Base-by-base conservation (phyloP, 2,329 filamentous ascomycete genomes). In the Dactylellina drechsleri region DNA sequence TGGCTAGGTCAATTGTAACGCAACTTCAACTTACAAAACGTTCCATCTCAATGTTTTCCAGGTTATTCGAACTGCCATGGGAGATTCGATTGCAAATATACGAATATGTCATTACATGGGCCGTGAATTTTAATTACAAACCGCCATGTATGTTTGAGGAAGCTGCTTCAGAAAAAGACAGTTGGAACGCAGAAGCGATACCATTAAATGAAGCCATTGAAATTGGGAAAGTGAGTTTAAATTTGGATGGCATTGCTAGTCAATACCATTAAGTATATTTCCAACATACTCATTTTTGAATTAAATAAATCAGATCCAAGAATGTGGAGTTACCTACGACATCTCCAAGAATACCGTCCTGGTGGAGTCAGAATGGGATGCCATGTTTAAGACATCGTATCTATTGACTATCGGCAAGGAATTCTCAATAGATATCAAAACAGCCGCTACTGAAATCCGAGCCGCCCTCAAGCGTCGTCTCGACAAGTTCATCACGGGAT, bases 1-100 rank as follows among this genome's bases (percentile, higher is more conserved):
- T 10, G 10, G 31, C 31, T 36, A 10, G 31, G 10, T 36, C 5
- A 36, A 2, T 36, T 36, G 31, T 36, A 1, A 36, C 31, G 31
- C 31, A 36, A 36, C 5, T 36, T 36, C 31, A 36, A 36, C 31
- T 36, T 10, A 36, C 31, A 36, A 36, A 36, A 36, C 23, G 4
- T 2, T 36, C 31, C 6, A 36, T 5, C 31, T 36, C 10, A 6
- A 18, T n/a, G 43, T 6, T 47, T 8, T 52, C 20, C 20, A 52
- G 49, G 5, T 23, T 52, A 20, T 23, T 52, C 12, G 20, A n/a
- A 13, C 16, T 52, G 6, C 49, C 49, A 52, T 18, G 16, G 20
- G 49, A 52, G 12, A 52, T 52, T 18, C 49, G 49, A 13, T 23
- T 52, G 2, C 20, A 52, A 26, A 52, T 52, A 23, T 52, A 52